Base-by-base conservation (phyloP, 805 yeast species). In the Grigorovia jiainica region DNA sequence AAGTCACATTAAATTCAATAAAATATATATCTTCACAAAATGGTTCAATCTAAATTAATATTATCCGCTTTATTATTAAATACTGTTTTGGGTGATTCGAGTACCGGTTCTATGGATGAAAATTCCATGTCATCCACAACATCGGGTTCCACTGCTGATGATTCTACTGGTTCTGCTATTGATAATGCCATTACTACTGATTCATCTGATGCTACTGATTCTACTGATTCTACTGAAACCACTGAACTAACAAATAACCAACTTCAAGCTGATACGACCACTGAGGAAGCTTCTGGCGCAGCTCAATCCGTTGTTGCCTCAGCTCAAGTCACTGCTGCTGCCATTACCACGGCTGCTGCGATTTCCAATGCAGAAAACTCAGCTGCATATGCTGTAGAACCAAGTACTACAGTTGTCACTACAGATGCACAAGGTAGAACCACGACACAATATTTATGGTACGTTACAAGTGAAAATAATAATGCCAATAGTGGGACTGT, bases 391-490 rank as follows among this genome's bases (percentile, higher is more conserved):
- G 54, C 51, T 2, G 47, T 41, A 16, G 41, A 35, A 9, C 56
- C 52, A 37, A 46, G 47, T 36, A 38, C 51, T 7, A 52, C 55
- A 3, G 45, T 50, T 7, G 39, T 47, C 4, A 49, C 56, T 16
- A 53, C 57, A 2, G 50, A 54, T 36, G 48, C 43, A 10, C 36
- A 42, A 17, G 56, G 55, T 9, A 39, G 41, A 5, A 42, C 50
- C 1, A 47, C 51, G 2, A 50, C 57, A 17, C 42, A 50, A 43
- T 42, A 39, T n/a, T 25, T 52, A 20, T 50, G 53, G 55, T 49
- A 43, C 39, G 31, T 45, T 19, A 44, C 52, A 16, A 35, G 37
- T 17, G n/a, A 27, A 10, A 27, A 15, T 27, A 27, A 10, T 27
- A 10, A n/a, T 3, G n/a, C 31, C 7, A 13, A 27, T 13, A 27